Percentiles rank a stretch among this genome's conserved stretches.
These are phyloP conservation scores for Suhomyces anneliseae DNA, from an alignment of 1,139 yeast genomes.

Conservation along the genomic window DNA sequence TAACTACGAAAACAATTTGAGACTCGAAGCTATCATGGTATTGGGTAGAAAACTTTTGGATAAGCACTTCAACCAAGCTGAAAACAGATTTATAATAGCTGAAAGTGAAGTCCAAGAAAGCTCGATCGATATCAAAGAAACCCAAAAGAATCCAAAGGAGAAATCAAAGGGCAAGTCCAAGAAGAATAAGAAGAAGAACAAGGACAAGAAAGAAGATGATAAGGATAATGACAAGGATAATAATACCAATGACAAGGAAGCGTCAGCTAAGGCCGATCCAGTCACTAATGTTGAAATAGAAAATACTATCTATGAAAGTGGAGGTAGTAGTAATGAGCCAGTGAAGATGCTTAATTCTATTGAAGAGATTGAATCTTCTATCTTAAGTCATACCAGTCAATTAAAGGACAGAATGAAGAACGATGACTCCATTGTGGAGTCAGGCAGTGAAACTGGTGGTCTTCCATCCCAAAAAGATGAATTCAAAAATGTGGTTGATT, in stretches of 20 bases:
- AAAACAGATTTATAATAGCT: constrained; percentile 7
- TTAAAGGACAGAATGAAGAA: constrained; percentile 15
- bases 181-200: constrained; percentile 3
- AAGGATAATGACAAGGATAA: neutral
- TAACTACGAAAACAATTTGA: constrained; percentile 24
- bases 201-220: constrained; percentile 5
- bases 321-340: constrained; percentile 1
- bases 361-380: constrained; percentile 34
- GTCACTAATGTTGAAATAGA: constrained; percentile 1
- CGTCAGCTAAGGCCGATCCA: neutral
- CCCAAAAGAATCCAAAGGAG: constrained; percentile 7
- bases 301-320: constrained; percentile 1
- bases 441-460: constrained; percentile 6
- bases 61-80: constrained; percentile 12
- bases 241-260: constrained; percentile 2
- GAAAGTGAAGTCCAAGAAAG: constrained; percentile 1
- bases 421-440: constrained; percentile 3
- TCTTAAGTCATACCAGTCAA: constrained; percentile 28
- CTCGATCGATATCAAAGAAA: constrained; percentile 11
- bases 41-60: constrained; percentile 19
- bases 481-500: constrained; percentile 21
- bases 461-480: constrained; percentile 7
- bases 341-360: constrained; percentile 20
- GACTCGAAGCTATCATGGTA: constrained; percentile 23
- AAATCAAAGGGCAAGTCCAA: neutral